Percentiles rank a stretch among this genome's conserved stretches.
These are phyloP conservation scores for Fraxinus velutina DNA, from an alignment of 305 asterid genomes.

Conservation along the genomic window DNA sequence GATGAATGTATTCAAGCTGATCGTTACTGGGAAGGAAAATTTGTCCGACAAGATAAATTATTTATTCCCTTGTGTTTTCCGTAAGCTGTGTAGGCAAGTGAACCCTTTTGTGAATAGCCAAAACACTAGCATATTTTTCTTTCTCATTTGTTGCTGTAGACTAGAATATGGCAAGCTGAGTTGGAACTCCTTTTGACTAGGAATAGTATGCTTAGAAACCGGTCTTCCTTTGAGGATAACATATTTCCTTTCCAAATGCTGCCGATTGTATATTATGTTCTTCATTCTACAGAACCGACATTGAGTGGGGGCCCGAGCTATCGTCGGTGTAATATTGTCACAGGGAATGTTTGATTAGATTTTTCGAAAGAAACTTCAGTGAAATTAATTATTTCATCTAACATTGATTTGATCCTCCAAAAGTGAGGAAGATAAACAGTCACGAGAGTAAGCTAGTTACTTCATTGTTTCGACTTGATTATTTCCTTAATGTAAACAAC, in stretches of 20 bases:
- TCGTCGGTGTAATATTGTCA: conserved; percentile 34
- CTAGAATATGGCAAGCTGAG: conserved; percentile 32
- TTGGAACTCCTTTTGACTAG: conserved; percentile 32
- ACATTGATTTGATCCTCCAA: conserved; percentile 41
- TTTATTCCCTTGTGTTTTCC: conserved; percentile 21
- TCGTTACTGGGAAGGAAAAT: conserved; percentile 34
- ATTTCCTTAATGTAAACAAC: neutral
- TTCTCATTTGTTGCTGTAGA: conserved; percentile 25
- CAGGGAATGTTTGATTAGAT: conserved; percentile 32
- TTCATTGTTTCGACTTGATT: conserved; percentile 2
- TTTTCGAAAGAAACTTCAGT: conserved; percentile 11
- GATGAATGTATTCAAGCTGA: conserved; percentile 25
- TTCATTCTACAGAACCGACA: conserved; percentile 34
- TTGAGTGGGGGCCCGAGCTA: conserved; percentile 20
- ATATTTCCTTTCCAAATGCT: conserved; percentile 32
- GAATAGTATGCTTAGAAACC: conserved; percentile 27
- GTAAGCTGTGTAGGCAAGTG: conserved; percentile 28
- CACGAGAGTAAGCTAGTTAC: conserved; percentile 21
- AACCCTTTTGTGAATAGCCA: conserved; percentile 49
- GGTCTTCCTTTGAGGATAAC: conserved; percentile 29
- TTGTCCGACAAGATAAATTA: conserved; percentile 23
- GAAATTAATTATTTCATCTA: conserved; percentile 35
- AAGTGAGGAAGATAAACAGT: conserved; percentile 29
- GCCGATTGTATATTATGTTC: conserved; percentile 29
- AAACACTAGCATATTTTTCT: conserved; percentile 32